These are phyloP conservation scores for Eutrema heterophyllum DNA, from an alignment of 345 rosid genomes.

Conservation along the genomic window DNA sequence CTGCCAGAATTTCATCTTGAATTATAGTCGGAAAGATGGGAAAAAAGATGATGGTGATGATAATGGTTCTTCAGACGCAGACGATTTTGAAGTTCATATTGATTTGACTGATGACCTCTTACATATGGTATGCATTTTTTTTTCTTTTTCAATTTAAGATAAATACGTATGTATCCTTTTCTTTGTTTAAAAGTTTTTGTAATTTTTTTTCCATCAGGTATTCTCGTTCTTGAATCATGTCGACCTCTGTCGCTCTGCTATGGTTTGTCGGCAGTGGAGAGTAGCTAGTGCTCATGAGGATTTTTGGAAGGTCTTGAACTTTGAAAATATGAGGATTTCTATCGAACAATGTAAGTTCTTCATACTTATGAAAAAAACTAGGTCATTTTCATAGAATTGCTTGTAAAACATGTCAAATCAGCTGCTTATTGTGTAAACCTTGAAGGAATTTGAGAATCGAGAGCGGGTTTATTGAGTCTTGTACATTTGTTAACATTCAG, in stretches of 20 bases:
- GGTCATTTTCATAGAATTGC: neutral
- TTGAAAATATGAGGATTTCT: constrained; percentile 71
- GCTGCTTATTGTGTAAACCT: neutral
- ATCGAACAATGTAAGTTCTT: constrained; percentile 72
- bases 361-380: neutral
- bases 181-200: neutral
- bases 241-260: constrained; percentile 81
- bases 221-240: constrained; percentile 78
- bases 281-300: constrained; percentile 92
- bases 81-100: constrained; percentile 65
- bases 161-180: neutral
- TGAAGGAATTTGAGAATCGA: neutral
- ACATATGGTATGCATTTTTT: constrained; percentile 61
- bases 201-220: constrained; percentile 44
- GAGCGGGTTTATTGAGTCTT: neutral
- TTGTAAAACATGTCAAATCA: neutral
- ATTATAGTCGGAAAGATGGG: constrained; percentile 44
- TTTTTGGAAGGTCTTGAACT: constrained; percentile 91
- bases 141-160: neutral
- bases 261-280: constrained; percentile 96
- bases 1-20: constrained; percentile 60
- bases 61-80: constrained; percentile 38
- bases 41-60: constrained; percentile 48
- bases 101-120: constrained; percentile 92
- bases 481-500: neutral